Percentiles rank a stretch among this genome's conserved stretches.
Evolutionary conservation across 1,284 basidiomycete genomes (phyloP).

Genomic region (Ustilago esculenta): DNA sequence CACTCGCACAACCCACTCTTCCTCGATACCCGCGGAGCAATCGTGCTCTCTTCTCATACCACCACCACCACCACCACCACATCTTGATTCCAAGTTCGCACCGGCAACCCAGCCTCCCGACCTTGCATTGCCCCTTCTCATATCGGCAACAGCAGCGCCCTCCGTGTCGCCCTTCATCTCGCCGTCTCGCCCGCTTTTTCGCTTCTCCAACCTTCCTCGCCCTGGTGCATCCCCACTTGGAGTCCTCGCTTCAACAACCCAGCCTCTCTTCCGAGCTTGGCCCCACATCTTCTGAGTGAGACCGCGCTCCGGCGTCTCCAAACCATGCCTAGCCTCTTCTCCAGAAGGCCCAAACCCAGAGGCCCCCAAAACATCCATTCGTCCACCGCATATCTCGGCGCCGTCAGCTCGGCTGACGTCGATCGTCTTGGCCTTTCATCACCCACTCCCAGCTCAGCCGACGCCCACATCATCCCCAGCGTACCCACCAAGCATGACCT

Average conservation of each 20-base stretch:
- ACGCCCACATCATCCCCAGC: constrained; percentile 29
- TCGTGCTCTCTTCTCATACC: too few relatives aligned
- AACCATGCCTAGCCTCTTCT: constrained; percentile 46
- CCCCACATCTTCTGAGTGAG: background rate
- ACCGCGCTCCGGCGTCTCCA: constrained; percentile 1
- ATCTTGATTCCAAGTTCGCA: too few relatives aligned
- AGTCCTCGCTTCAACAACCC: background rate
- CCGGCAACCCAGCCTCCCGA: too few relatives aligned
- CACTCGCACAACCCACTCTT: too few relatives aligned
- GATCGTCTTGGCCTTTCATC: constrained; percentile 32
- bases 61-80: too few relatives aligned
- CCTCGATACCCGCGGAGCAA: too few relatives aligned
- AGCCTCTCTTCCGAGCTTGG: background rate
- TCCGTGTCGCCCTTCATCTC: background rate
- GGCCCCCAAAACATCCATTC: background rate
- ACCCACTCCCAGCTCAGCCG: constrained; percentile 40
- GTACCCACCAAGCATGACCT: constrained; percentile 46
- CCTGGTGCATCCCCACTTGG: too few relatives aligned
- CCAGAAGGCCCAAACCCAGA: constrained; percentile 24
- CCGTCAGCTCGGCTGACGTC: constrained; percentile 37
- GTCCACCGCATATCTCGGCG: constrained; percentile 14
- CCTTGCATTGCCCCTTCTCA: constrained; percentile 1
- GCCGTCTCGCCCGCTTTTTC: background rate
- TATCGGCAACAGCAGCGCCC: constrained; percentile 1
- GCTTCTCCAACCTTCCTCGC: too few relatives aligned